These are phyloP conservation scores for Saccharomycopsis selenospora DNA, from an alignment of 805 yeast genomes.

Conservation along the genomic window DNA sequence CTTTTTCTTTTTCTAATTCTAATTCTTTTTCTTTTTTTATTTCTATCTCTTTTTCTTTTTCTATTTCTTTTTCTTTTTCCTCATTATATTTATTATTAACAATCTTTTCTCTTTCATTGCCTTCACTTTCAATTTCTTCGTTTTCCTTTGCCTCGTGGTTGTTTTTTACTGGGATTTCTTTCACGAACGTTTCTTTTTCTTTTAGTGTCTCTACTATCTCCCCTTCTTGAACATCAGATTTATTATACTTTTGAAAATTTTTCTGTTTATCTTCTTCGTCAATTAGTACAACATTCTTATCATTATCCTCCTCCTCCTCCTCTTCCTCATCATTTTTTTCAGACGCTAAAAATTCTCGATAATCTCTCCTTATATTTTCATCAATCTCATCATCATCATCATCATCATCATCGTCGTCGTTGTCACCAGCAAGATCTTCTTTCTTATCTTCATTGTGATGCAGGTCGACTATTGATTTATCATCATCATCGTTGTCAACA, in stretches of 20 bases:
- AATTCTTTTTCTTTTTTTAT: neutral
- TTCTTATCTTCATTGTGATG: neutral
- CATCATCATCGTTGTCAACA: neutral
- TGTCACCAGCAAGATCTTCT: neutral
- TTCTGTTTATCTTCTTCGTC: too few relatives aligned
- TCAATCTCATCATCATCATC: neutral
- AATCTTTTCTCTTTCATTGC: neutral
- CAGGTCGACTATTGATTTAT: too few relatives aligned
- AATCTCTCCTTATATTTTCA: neutral
- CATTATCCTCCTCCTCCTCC: neutral
- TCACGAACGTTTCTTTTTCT: too few relatives aligned
- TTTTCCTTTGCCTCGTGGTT: too few relatives aligned
- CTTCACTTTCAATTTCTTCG: neutral
- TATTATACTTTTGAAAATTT: too few relatives aligned
- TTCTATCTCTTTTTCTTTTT: conserved; percentile 7
- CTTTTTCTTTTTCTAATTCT: neutral
- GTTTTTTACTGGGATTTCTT: too few relatives aligned
- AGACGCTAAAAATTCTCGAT: neutral
- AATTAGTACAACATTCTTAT: too few relatives aligned
- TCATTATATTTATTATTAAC: conserved; percentile 21
- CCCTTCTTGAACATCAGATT: too few relatives aligned
- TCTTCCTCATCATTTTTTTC: neutral
- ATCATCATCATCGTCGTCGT: neutral
- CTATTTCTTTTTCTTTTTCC: conserved; percentile 21
- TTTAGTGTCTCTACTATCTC: too few relatives aligned